phyloP scores from a whole-genome alignment of 768 basidiomycete genomes.

The Thelephora ganbajun region DNA sequence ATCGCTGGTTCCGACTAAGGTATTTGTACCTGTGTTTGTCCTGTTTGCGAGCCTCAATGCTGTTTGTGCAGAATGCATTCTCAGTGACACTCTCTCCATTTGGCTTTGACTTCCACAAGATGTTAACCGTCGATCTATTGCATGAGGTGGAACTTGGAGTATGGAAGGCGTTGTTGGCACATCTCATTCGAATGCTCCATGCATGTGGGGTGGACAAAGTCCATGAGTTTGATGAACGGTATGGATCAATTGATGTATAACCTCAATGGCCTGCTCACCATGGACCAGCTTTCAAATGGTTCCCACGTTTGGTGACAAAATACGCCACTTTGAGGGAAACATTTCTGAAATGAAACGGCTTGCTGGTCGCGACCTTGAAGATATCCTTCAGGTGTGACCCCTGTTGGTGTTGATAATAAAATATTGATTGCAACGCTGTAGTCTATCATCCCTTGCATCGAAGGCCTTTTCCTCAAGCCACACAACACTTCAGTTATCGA shows the following conservation, averaged over 20 bases:
- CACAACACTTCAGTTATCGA: conserved; percentile 11
- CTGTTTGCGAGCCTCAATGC: background rate
- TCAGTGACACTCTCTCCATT: conserved; percentile 9
- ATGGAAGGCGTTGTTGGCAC: conserved; percentile 23
- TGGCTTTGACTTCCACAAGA: conserved; percentile 13
- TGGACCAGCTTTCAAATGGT: conserved; percentile 6
- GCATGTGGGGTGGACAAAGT: conserved; percentile 7
- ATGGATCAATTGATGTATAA: background rate
- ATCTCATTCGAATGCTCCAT: conserved; percentile 21
- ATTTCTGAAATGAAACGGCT: conserved; percentile 13
- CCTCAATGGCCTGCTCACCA: background rate
- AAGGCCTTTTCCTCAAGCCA: conserved; percentile 16
- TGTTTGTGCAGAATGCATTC: conserved; percentile 20
- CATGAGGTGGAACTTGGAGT: conserved; percentile 28
- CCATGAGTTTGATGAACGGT: conserved; percentile 15
- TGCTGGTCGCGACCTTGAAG: conserved; percentile 14
- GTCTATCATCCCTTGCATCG: conserved; percentile 22
- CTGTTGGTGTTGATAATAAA: too few relatives aligned
- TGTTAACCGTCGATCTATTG: conserved; percentile 22
- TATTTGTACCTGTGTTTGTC: background rate
- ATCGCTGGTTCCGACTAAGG: conserved; percentile 20
- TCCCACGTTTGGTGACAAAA: conserved; percentile 15
- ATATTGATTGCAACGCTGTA: conserved; percentile 5
- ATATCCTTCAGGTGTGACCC: conserved; percentile 16
- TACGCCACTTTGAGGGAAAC: conserved; percentile 12